Percentiles rank a stretch among this genome's conserved stretches.
phyloP scores from a whole-genome alignment of 352 stramenopile genomes.

The Paralagenidium karlingii region DNA sequence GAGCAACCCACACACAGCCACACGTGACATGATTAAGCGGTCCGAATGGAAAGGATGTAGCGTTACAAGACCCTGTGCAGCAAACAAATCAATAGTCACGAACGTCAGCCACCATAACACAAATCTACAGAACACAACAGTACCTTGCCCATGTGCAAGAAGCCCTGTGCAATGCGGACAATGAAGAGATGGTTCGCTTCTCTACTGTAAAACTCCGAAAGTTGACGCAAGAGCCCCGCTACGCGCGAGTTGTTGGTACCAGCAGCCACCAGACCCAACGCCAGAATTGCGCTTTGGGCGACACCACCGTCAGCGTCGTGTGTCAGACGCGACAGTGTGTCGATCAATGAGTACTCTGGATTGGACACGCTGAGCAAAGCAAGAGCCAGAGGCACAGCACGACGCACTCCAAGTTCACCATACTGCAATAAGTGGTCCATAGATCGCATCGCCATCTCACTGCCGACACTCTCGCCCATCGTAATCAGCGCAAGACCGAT shows the following conservation, averaged over 20 bases:
- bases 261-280: conserved; percentile 92
- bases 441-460: conserved; percentile 97
- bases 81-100: neutral
- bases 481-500: conserved; percentile 97
- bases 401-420: conserved; percentile 94
- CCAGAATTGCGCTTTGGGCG: conserved; percentile 95
- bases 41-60: conserved; percentile 98
- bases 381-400: conserved; percentile 94
- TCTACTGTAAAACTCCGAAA: conserved; percentile 97
- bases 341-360: conserved; percentile 92
- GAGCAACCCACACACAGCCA: conserved; percentile 92
- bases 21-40: conserved; percentile 74
- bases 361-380: conserved; percentile 95
- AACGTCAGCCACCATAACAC: neutral
- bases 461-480: conserved; percentile 94
- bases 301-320: conserved; percentile 96
- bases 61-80: conserved; percentile 88
- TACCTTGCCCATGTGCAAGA: conserved; percentile 98
- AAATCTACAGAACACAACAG: neutral
- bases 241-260: conserved; percentile 99
- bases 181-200: conserved; percentile 97
- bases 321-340: conserved; percentile 96
- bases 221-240: conserved; percentile 92
- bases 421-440: conserved; percentile 99
- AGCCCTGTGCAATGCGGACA: conserved; percentile 96